Percentiles rank a stretch among this genome's conserved stretches.
Evolutionary conservation across 208 protist species (phyloP).

Genomic region (Strigomonas culicis): DNA sequence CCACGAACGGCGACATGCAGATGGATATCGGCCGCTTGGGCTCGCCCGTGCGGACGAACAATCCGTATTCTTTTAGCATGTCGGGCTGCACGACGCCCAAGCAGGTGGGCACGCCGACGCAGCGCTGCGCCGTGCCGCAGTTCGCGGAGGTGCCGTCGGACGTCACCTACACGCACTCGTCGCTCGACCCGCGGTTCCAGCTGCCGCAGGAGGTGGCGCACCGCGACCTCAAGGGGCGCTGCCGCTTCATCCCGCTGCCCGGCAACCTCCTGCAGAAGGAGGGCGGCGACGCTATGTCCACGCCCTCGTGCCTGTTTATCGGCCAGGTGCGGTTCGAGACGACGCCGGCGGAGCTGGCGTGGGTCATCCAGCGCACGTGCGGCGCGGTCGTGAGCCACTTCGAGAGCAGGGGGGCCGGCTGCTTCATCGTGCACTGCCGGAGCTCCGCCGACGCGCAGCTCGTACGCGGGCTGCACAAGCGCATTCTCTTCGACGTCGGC

Average conservation of each 20-base stretch:
- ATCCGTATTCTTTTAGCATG: conserved; percentile 41
- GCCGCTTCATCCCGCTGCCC: conserved; percentile 71
- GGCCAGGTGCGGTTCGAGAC: conserved; percentile 85
- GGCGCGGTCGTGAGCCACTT: conserved; percentile 52
- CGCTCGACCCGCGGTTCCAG: conserved; percentile 22
- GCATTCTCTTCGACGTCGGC: conserved; percentile 76
- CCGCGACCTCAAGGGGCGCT: conserved; percentile 52
- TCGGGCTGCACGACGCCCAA: conserved; percentile 42
- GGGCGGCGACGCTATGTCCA: not conserved
- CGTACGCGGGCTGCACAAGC: conserved; percentile 75
- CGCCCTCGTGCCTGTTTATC: conserved; percentile 55
- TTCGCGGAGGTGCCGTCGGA: not conserved
- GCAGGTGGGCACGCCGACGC: conserved; percentile 30
- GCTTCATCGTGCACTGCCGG: conserved; percentile 69
- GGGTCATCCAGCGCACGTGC: conserved; percentile 69
- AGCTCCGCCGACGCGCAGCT: conserved; percentile 53
- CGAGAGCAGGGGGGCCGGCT: conserved; percentile 70
- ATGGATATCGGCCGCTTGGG: conserved; percentile 21
- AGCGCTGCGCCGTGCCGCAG: no score
- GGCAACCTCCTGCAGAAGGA: conserved; percentile 19
- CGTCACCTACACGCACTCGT: conserved; percentile 9
- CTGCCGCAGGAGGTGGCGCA: conserved; percentile 60
- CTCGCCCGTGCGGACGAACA: conserved; percentile 13
- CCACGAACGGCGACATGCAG: conserved; percentile 15
- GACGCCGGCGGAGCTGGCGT: conserved; percentile 63